Base-by-base conservation (phyloP, 352 stramenopile genomes). In the Nothophytophthora sp. region DNA sequence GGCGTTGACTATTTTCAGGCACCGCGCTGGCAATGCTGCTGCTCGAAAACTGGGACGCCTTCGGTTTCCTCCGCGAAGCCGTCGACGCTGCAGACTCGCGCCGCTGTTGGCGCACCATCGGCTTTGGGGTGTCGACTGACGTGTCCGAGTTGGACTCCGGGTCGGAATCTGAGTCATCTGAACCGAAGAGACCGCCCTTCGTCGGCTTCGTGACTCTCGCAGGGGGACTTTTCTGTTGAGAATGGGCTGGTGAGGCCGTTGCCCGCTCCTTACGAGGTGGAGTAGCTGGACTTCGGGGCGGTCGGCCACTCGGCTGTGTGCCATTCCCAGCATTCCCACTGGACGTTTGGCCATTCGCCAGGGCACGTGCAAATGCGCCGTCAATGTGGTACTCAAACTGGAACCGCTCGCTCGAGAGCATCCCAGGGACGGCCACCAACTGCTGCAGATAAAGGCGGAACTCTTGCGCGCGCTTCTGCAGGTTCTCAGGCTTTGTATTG, bases 401-500 rank as follows among this genome's bases (percentile, higher is more conserved):
- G 44, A 94, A 92, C 1, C 66, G 60, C 23, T 85, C 64, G 55
- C 77, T 89, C 35, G 63, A 62, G 12, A 89, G 35, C 19, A 94
- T 61, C 2, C 55, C 60, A 0, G 75, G 63, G 3, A 83, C 55
- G 0, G 62, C 52, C 5, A 92, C 58, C 5, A 94, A 57, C 20
- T 86, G 67, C 45, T 90, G 68, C 23, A 94, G 73, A 36, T 94
- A 94, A 40, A 82, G 47, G 16, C 83, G 63, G 27, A 92, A 81
- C 42, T 94, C 84, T 39, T 89, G 73, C 2, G 75, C 84, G n/a
- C 84, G 80, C 62, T 91, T 94, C 52, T 88, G 71, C 77, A 94
- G 88, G 34, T 92, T 92, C 20, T 94, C 84, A 0, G 81, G 76
- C 46, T 94, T 94, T 12, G 62, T 86, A 40, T 86, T 87, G 58